These are phyloP conservation scores for Boletellus ananiceps DNA, from an alignment of 768 basidiomycete genomes.

Conservation along the genomic window DNA sequence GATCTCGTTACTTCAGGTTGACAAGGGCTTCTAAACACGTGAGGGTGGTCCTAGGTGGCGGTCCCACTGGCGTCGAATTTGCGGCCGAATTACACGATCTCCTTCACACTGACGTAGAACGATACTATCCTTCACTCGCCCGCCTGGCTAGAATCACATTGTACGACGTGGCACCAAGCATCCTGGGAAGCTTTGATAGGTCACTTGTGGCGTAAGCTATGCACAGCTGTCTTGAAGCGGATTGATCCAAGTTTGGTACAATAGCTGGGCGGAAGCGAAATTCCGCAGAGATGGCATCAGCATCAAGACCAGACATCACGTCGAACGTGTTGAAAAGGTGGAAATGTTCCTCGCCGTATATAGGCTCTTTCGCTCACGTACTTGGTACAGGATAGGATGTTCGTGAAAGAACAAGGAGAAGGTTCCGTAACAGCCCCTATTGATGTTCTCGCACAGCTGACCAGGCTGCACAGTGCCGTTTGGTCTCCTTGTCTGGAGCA, in stretches of 20 bases:
- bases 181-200: conserved; percentile 71
- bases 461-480: conserved; percentile 53
- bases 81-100: conserved; percentile 80
- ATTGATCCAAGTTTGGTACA: not conserved
- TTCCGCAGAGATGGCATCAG: conserved; percentile 72
- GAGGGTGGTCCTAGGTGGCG: conserved; percentile 46
- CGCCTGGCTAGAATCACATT: conserved; percentile 67
- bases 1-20: conserved; percentile 1
- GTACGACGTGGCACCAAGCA: conserved; percentile 77
- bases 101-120: conserved; percentile 57
- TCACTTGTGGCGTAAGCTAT: conserved; percentile 51
- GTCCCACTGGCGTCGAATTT: conserved; percentile 79
- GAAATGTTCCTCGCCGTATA: conserved; percentile 8
- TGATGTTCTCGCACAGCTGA: conserved; percentile 3
- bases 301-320: conserved; percentile 68
- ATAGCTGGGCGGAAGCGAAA: conserved; percentile 63
- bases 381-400: conserved; percentile 51
- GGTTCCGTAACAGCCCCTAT: conserved; percentile 34
- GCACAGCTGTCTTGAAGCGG: not conserved
- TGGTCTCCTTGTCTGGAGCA: conserved; percentile 85
- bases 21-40: conserved; percentile 4
- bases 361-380: conserved; percentile 8
- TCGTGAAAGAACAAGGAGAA: conserved; percentile 68
- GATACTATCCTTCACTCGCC: conserved; percentile 60
- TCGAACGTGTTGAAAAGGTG: conserved; percentile 62